Evolutionary conservation across 1,139 yeast genomes (phyloP), one percentile per base, ranked within the genome.

Genomic region (Spencermartinsiella ligniputridi): DNA sequence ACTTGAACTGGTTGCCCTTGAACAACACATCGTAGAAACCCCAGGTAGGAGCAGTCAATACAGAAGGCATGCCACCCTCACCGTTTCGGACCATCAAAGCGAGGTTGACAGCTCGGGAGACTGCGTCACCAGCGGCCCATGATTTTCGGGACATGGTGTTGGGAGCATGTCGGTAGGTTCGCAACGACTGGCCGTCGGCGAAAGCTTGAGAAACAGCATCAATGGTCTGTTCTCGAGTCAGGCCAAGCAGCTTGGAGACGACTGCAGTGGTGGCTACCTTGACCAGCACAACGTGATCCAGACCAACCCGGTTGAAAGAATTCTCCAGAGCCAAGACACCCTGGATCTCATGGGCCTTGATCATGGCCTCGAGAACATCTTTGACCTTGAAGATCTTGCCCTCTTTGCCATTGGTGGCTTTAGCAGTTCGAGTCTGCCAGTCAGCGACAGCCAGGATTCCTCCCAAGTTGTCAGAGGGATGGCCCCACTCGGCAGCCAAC

Each of bases 401-500:
- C 19, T 71, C 75, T 44, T 64, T 64, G 17, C 64, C 58, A 33
- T 61, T 61, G 33, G 70, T 65, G 22, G 72, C 70, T 57, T 71
- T 72, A 46, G 69, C 64, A 25, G 68, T 58, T 50, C 81, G 68
- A 40, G 79, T 73, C 51, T 74, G 66, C 67, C 76, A 71, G 57
- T 77, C 82, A 18, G 81, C 76, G 29, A 78, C 78, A 1, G 82
- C 79, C 20, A 77, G 61, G 47, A 77, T 76, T 40, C 79, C 79
- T 40, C 81, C 82, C 48, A 77, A 53, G 58, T 77, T 77, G 57
- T 77, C 83, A 17, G 79, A 74, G 21, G 82, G 82, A 58, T 77
- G 82, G 4, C 83, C 83, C 82, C 83, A 77, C 58, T 77, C 83
- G 24, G 81, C 81, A 42, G 83, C 83, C 36, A 78, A 62, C 82